Evolutionary conservation across 2,329 filamentous ascomycete species (phyloP), one percentile per base, ranked within the genome.

Genomic region (Ascochyta pisi): DNA sequence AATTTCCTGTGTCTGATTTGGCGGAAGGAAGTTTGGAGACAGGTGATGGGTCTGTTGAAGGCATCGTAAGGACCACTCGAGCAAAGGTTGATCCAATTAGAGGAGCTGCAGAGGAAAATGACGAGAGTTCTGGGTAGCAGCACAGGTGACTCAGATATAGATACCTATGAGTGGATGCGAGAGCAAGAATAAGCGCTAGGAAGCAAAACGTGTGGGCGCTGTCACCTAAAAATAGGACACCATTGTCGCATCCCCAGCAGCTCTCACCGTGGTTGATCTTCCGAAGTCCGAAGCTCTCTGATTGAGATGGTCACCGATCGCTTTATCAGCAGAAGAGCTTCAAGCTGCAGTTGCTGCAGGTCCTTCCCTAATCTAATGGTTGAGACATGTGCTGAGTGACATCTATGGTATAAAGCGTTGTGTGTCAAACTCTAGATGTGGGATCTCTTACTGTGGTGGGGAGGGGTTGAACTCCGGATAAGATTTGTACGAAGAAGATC

Each of bases 1-100:
- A 69, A 10, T 50, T 41, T 13, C 39, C 65, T 23, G 70, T 65
- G 54, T 71, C 66, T 9, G 72, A 65, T 31, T 60, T 63, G 22
- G 54, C 60, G 15, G 61, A n/a, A 10, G 68, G 70, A 42, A 71
- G 58, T 23, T 64, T 70, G n/a, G 65, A 62, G 16, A 34, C 47
- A 33, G 52, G 46, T 35, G 47, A 15, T 47, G 26, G 8, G 3
- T 49, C n/a, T 46, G 35, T 44, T 9, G 46, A 54, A 39, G 55
- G 45, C 55, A 58, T 58, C 34, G 15, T 13, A 33, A 19, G 26
- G 15, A 34, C 1, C 3, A 6, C 22, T 35, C 40, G 10, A 22
- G 10, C 12, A 39, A 26, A 34, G 8, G n/a, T 2, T 8, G 3
- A 15, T 35, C 6, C 10, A 15, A 46, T 6, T 6, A n/a, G 22